Evolutionary conservation across 169 alveolate species (phyloP).

Genomic region (Eimeria zaria): DNA sequence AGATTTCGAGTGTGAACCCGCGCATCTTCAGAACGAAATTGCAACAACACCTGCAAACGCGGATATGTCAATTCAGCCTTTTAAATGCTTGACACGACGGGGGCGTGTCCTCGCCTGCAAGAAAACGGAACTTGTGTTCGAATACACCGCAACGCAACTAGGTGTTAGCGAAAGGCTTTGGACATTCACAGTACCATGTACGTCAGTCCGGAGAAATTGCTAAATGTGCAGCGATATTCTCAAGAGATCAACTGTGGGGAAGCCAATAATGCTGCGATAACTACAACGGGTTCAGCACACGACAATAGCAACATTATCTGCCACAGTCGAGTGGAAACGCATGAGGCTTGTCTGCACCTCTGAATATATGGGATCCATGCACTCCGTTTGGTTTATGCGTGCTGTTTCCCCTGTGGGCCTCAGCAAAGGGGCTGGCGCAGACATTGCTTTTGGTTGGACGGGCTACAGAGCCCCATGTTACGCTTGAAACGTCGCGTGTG

Average conservation of each 20-base stretch:
- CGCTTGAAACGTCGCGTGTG: conserved; percentile 95
- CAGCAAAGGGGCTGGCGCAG: conserved; percentile 92
- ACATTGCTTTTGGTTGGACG: conserved; percentile 94
- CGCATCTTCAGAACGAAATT: conserved; percentile 55
- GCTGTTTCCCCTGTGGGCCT: not conserved
- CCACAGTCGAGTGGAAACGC: too few species aligned
- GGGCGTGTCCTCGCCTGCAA: conserved; percentile 96
- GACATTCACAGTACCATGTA: conserved; percentile 93
- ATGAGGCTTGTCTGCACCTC: not conserved
- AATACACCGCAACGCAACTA: conserved; percentile 94
- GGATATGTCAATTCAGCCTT: conserved; percentile 1
- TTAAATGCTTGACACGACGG: conserved; percentile 91
- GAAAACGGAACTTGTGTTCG: conserved; percentile 96
- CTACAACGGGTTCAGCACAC: not conserved
- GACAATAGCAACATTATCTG: not conserved
- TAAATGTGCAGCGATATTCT: not conserved
- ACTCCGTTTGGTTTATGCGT: not conserved
- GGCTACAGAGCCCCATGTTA: conserved; percentile 96
- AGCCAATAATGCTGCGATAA: not conserved
- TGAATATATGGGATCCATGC: not conserved
- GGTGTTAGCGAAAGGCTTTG: conserved; percentile 96
- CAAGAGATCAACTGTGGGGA: not conserved
- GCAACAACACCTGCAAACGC: not conserved
- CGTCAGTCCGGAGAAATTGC: not conserved
- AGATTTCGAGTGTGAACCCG: conserved; percentile 95